phyloP scores from a whole-genome alignment of 73 alveolate genomes.

The Stentor roeselii region DNA sequence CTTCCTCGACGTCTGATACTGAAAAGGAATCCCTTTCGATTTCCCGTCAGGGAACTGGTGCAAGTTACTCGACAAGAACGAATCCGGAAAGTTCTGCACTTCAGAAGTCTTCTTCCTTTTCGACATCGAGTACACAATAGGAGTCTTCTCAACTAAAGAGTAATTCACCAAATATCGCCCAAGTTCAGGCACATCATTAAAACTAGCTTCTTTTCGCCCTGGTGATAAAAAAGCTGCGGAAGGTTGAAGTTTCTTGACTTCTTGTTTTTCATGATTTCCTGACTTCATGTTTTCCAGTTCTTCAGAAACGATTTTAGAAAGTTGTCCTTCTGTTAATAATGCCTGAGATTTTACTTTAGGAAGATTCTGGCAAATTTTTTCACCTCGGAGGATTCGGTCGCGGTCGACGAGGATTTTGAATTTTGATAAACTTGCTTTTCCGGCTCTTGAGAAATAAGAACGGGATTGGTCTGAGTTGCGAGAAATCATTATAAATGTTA shows the following conservation, averaged over 20 bases:
- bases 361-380: background rate
- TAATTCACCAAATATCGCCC: background rate
- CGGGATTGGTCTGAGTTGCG: background rate
- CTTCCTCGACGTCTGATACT: background rate
- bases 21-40: background rate
- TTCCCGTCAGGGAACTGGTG: background rate
- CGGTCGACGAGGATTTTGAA: constrained; percentile 1
- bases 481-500: no score
- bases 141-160: background rate
- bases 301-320: background rate
- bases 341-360: background rate
- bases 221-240: background rate
- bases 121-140: background rate
- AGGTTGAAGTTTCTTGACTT: background rate
- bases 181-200: background rate
- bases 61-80: background rate
- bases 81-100: background rate
- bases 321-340: background rate
- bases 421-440: background rate
- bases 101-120: background rate
- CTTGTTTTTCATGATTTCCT: background rate
- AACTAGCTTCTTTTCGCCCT: background rate
- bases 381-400: background rate
- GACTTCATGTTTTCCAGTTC: background rate
- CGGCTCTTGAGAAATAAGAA: constrained; percentile 9